phyloP scores from a whole-genome alignment of 2,329 filamentous ascomycete genomes.

The Neonectria faginata region DNA sequence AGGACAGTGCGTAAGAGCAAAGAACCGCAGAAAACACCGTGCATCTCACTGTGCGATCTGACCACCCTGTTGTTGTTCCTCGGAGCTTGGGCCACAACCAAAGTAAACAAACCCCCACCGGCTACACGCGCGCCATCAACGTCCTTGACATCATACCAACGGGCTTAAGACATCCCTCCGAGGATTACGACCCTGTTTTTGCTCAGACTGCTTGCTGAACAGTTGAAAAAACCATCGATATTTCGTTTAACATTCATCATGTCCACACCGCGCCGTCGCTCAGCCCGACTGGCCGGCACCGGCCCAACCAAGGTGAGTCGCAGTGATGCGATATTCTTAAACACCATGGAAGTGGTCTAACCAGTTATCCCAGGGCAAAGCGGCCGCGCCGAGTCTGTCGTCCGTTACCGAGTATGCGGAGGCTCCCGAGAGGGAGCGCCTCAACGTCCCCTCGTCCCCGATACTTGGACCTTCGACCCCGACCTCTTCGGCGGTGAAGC shows the following conservation, averaged over 20 bases:
- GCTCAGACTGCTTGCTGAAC: conserved; percentile 37
- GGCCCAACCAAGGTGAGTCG: conserved; percentile 51
- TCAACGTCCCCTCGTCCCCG: conserved; percentile 51
- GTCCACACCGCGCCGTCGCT: conserved; percentile 58
- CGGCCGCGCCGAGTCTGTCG: conserved; percentile 50
- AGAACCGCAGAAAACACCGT: background rate
- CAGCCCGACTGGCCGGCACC: conserved; percentile 56
- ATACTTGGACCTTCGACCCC: conserved; percentile 66
- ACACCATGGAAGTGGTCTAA: conserved; percentile 29
- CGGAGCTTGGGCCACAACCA: conserved; percentile 44
- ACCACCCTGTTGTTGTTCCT: conserved; percentile 35
- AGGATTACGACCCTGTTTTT: conserved; percentile 42
- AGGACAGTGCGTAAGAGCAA: conserved; percentile 2
- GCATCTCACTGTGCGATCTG: conserved; percentile 29
- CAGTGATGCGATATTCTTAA: conserved; percentile 30
- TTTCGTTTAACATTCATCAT: conserved; percentile 45
- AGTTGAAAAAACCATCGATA: conserved; percentile 30
- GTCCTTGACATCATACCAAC: conserved; percentile 48
- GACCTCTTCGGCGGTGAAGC: conserved; percentile 74
- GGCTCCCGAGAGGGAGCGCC: conserved; percentile 47
- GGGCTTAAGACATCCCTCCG: conserved; percentile 39
- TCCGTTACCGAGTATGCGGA: conserved; percentile 61
- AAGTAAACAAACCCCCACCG: conserved; percentile 48
- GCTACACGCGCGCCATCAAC: conserved; percentile 41
- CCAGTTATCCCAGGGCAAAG: conserved; percentile 44